Conservation (phyloP, 495 filamentous ascomycete genomes). For the Xylaria telfairii region DNA sequence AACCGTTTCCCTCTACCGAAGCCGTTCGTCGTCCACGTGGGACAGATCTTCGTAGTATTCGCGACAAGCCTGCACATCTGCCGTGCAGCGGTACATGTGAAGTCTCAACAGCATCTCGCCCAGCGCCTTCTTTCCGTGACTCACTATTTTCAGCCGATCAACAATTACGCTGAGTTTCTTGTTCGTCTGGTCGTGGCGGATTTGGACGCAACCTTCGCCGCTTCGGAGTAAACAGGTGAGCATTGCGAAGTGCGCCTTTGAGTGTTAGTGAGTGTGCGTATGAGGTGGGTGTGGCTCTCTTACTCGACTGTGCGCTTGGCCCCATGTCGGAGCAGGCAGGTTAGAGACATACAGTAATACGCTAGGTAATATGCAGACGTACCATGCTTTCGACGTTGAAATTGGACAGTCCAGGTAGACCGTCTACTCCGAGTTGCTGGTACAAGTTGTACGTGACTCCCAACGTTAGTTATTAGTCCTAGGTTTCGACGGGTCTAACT, state of each 20-base stretch:
- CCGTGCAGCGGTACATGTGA: conserved; percentile 57
- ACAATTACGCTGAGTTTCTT: conserved; percentile 41
- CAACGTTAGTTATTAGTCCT: conserved; percentile 4
- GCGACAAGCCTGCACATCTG: conserved; percentile 46
- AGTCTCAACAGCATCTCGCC: conserved; percentile 49
- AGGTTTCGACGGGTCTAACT: conserved; percentile 39
- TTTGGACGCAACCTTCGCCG: conserved; percentile 40
- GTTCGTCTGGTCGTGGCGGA: conserved; percentile 30
- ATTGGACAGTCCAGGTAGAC: conserved; percentile 51
- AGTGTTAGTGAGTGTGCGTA: background rate
- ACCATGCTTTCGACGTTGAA: conserved; percentile 50
- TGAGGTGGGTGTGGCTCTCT: conserved; percentile 15
- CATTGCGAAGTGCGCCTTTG: conserved; percentile 52
- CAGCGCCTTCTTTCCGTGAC: conserved; percentile 50
- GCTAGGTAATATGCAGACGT: conserved; percentile 19
- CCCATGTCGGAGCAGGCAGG: conserved; percentile 48
- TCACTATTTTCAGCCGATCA: conserved; percentile 44
- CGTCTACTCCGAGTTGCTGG: conserved; percentile 50
- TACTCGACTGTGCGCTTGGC: conserved; percentile 53
- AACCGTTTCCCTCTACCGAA: conserved; percentile 48
- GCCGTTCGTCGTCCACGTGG: conserved; percentile 43
- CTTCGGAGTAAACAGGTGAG: conserved; percentile 46
- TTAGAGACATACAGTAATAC: conserved; percentile 10
- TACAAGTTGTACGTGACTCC: conserved; percentile 54
- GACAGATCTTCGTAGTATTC: conserved; percentile 50